Evolutionary conservation across 768 basidiomycete species (phyloP).

Genomic region (Naematelia aurantialba): DNA sequence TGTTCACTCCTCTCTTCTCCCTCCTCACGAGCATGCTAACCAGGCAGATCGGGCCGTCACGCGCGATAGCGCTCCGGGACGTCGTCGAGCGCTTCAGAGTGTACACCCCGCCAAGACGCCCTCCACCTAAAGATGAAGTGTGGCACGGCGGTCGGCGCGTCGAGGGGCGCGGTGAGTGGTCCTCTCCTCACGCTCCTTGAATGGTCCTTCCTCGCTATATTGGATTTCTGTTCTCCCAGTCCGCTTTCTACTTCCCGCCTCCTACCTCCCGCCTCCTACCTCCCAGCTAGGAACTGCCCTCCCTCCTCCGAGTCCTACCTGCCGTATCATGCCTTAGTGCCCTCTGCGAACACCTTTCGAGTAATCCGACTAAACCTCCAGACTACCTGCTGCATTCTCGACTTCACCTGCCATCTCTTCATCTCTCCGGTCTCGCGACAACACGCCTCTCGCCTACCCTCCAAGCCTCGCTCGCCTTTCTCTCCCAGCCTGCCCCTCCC

Average conservation of each 20-base stretch:
- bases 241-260: no score
- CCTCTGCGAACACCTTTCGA: no score
- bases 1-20: no score
- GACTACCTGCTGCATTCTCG: conserved; percentile 93
- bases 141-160: conserved; percentile 77
- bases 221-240: no score
- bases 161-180: conserved; percentile 64
- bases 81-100: conserved; percentile 85
- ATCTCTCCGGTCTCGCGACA: conserved; percentile 85
- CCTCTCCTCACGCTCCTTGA: no score
- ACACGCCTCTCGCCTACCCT: conserved; percentile 72
- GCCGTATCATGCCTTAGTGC: no score
- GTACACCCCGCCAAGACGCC: conserved; percentile 73
- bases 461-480: conserved; percentile 69
- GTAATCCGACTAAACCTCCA: conserved; percentile 43
- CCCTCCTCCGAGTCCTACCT: no score
- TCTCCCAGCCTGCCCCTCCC: conserved; percentile 53
- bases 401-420: conserved; percentile 79
- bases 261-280: no score
- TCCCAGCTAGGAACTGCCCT: no score
- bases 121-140: conserved; percentile 72
- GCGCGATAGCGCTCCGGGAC: conserved; percentile 69
- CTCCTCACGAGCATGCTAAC: no score
- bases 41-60: conserved; percentile 42
- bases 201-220: no score